A percentile compares a stretch with the other conserved stretches of the same genome.
Evolutionary conservation across 495 filamentous ascomycete species (phyloP).

Genomic region (Talaromyces trachyspermus): DNA sequence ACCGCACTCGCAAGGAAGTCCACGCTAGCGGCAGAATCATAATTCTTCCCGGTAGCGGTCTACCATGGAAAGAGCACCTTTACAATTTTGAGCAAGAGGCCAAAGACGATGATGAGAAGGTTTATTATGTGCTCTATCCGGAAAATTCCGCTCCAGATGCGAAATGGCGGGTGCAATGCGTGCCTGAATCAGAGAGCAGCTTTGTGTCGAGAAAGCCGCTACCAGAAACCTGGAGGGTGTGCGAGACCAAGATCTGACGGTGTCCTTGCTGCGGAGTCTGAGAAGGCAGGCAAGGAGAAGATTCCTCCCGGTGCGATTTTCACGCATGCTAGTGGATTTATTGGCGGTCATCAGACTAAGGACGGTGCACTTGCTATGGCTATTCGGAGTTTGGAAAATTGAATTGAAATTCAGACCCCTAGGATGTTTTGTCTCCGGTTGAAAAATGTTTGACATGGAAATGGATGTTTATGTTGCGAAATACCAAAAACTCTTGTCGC

Average conservation of each 20-base stretch:
- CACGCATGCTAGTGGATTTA: conserved; percentile 90
- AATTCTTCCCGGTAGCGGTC: conserved; percentile 62
- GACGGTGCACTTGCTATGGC: conserved; percentile 90
- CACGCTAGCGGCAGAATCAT: conserved; percentile 73
- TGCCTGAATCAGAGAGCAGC: conserved; percentile 68
- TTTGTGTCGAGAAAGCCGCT: conserved; percentile 86
- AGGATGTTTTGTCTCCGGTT: no score
- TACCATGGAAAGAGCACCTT: conserved; percentile 94
- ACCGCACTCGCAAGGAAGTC: conserved; percentile 48
- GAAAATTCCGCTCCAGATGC: conserved; percentile 61
- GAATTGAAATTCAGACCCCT: no score
- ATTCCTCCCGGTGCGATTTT: conserved; percentile 68
- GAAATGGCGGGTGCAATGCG: conserved; percentile 90
- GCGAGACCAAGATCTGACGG: conserved; percentile 75
- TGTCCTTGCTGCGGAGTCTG: conserved; percentile 56
- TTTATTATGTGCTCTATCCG: conserved; percentile 84
- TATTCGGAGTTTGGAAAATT: conserved; percentile 59
- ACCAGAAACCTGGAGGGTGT: conserved; percentile 88
- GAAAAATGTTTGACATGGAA: no score
- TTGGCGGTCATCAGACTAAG: conserved; percentile 86
- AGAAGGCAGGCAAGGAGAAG: conserved; percentile 29
- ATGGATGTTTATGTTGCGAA: no score
- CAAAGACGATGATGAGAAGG: conserved; percentile 34
- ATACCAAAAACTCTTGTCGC: no score
- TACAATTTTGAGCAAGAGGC: conserved; percentile 72